Evolutionary conservation across 1,139 yeast species (phyloP).

Genomic region (Groenewaldozyma auringiensis): DNA sequence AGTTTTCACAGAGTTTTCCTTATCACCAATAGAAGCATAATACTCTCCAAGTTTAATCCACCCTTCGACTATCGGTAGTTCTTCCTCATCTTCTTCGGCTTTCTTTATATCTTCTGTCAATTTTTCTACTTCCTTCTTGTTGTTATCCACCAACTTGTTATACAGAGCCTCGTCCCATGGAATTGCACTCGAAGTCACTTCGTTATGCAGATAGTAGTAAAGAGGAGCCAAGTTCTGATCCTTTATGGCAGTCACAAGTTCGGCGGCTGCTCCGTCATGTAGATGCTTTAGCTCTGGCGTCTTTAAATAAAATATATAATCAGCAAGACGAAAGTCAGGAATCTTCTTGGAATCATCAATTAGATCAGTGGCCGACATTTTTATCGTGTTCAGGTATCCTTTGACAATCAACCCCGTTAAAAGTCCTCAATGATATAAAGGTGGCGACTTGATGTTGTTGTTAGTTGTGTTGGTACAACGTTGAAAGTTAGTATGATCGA

Average conservation of each 20-base stretch:
- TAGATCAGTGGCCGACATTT: not conserved
- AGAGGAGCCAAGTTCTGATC: conserved; percentile 74
- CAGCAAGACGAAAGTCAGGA: conserved; percentile 77
- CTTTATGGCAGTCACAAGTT: conserved; percentile 48
- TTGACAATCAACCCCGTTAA: too few species aligned
- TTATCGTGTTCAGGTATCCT: too few species aligned
- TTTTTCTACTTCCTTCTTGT: conserved; percentile 47
- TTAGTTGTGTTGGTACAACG: too few species aligned
- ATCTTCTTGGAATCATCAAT: conserved; percentile 28
- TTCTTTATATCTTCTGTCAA: conserved; percentile 59
- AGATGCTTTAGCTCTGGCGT: conserved; percentile 23
- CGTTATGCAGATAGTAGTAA: conserved; percentile 58
- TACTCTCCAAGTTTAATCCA: conserved; percentile 82
- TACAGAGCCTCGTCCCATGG: conserved; percentile 55
- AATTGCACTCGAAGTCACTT: conserved; percentile 34
- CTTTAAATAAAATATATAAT: conserved; percentile 60
- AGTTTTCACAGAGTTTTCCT: conserved; percentile 61
- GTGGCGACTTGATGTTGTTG: too few species aligned
- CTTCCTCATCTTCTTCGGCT: conserved; percentile 87
- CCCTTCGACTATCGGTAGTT: conserved; percentile 67
- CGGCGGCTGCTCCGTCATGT: conserved; percentile 19
- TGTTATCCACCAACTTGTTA: conserved; percentile 42
- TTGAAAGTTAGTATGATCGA: too few species aligned
- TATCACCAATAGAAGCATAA: conserved; percentile 78
- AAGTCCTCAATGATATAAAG: too few species aligned